Evolutionary conservation across 306 rosid species (phyloP), one percentile per base, ranked within the genome.

Genomic region (Vigna nakashimae): DNA sequence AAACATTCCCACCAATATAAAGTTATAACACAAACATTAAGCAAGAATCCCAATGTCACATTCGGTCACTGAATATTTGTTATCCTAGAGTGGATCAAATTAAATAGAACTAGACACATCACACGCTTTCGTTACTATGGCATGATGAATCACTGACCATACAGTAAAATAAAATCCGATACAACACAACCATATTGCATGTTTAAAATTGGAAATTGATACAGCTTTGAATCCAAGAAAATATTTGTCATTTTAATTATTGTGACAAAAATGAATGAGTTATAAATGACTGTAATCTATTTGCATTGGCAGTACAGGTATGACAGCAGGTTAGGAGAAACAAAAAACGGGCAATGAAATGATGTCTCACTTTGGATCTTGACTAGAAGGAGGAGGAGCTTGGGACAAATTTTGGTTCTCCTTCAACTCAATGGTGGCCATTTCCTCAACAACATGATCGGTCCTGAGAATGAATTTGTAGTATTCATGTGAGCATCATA

Each of bases 371-470:
- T 76, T 71, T 70, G 46, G 56, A 28, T 63, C 30, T 71, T 53
- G 46, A 63, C 45, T 70, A 7, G 69, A 62, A 20, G n/a, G 6
- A 24, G 2, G 18, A n/a, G 58, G 24, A 20, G 26, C 1, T 78
- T 69, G 50, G 14, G 46, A 10, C 2, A 76, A 59, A 20, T 73
- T 52, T 20, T 17, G 71, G 77, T 63, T 85, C 74, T 88, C 88
- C 51, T 87, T 87, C 82, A 91, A 71, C 71, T 91, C 94, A 46
- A 65, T 65, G 50, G 79, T 7, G 12, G 69, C 91, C 79, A 88
- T 90, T 15, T 86, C 82, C 84, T 93, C 93, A 0, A 91, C 98
- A 2, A 71, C 80, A 73, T 91, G 91, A 86, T 93, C 97, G 5
- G 89, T 20, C 67, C 91, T 88, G 17, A 9, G 89, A 43, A 71